phyloP scores from a whole-genome alignment of 495 filamentous ascomycete species.

The Penicillium maclennaniae region DNA sequence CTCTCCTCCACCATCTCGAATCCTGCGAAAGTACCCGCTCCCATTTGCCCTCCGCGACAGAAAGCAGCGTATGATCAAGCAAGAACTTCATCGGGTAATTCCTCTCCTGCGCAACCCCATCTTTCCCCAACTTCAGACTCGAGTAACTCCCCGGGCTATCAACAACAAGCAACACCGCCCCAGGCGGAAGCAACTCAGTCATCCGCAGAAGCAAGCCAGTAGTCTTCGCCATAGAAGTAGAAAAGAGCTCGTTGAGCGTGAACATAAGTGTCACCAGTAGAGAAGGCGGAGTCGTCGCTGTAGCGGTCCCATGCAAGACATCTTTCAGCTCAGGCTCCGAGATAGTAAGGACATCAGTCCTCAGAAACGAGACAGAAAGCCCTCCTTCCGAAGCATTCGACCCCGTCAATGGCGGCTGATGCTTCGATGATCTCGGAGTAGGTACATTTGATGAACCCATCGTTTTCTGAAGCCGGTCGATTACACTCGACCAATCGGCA shows the following conservation, averaged over 20 bases:
- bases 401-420: slow-evolving; percentile 52
- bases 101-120: slow-evolving; percentile 46
- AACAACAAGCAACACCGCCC: slow-evolving; percentile 74
- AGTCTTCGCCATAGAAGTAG: slow-evolving; percentile 64
- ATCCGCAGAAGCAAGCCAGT: slow-evolving; percentile 69
- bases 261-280: slow-evolving; percentile 80
- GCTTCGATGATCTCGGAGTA: slow-evolving; percentile 18
- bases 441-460: slow-evolving; percentile 34
- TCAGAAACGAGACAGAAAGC: slow-evolving; percentile 51
- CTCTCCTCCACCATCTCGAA: slow-evolving; percentile 74
- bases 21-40: slow-evolving; percentile 67
- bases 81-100: slow-evolving; percentile 93
- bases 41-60: slow-evolving; percentile 55
- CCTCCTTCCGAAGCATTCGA: slow-evolving; percentile 32
- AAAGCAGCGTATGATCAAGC: slow-evolving; percentile 74
- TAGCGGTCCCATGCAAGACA: slow-evolving; percentile 24
- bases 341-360: slow-evolving; percentile 59
- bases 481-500: slow-evolving; percentile 67
- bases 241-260: slow-evolving; percentile 95
- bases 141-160: slow-evolving; percentile 94
- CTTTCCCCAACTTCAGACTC: slow-evolving; percentile 60
- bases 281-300: slow-evolving; percentile 20
- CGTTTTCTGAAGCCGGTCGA: slow-evolving; percentile 47
- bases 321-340: slow-evolving; percentile 34
- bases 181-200: slow-evolving; percentile 49